Percentiles rank a stretch among this genome's conserved stretches.
Evolutionary conservation across 495 filamentous ascomycete genomes (phyloP).

Genomic region (Clavariopsis aquatica): DNA sequence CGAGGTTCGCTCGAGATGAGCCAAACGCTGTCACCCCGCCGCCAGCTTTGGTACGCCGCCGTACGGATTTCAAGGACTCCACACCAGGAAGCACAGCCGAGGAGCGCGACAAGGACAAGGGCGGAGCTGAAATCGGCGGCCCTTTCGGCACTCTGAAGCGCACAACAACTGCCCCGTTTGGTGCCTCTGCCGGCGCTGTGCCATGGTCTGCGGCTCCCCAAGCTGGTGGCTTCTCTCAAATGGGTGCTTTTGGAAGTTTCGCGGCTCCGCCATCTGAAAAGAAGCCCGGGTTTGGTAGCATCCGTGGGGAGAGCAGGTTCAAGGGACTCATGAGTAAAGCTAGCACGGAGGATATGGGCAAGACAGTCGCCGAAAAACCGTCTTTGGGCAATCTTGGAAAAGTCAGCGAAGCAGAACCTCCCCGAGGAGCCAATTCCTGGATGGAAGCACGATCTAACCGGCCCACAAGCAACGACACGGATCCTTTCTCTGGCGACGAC

Average conservation of each 20-base stretch:
- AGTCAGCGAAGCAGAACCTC: constrained; percentile 54
- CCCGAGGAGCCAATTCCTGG: constrained; percentile 55
- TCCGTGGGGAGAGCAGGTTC: constrained; percentile 76
- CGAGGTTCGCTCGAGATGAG: constrained; percentile 62
- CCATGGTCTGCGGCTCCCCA: constrained; percentile 68
- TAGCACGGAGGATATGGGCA: constrained; percentile 63
- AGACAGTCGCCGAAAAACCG: constrained; percentile 56
- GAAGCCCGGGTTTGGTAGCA: constrained; percentile 64
- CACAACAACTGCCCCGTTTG: constrained; percentile 66
- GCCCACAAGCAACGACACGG: constrained; percentile 69
- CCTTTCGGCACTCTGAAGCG: constrained; percentile 68
- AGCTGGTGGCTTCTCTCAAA: constrained; percentile 62
- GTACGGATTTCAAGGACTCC: constrained; percentile 65
- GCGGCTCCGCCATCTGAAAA: constrained; percentile 70
- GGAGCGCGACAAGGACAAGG: constrained; percentile 52
- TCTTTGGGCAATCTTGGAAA: constrained; percentile 56
- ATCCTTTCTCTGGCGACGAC: constrained; percentile 73
- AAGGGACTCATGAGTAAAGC: constrained; percentile 81
- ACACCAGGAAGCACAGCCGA: constrained; percentile 45
- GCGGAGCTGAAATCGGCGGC: constrained; percentile 50
- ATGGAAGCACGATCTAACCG: constrained; percentile 54
- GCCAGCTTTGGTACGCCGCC: constrained; percentile 69
- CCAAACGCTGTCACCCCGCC: constrained; percentile 61
- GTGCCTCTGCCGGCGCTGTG: constrained; percentile 57
- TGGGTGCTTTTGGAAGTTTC: constrained; percentile 89